These are phyloP conservation scores for Carex myosuroides DNA, from an alignment of 176 grass and related monocot genomes.

Conservation along the genomic window DNA sequence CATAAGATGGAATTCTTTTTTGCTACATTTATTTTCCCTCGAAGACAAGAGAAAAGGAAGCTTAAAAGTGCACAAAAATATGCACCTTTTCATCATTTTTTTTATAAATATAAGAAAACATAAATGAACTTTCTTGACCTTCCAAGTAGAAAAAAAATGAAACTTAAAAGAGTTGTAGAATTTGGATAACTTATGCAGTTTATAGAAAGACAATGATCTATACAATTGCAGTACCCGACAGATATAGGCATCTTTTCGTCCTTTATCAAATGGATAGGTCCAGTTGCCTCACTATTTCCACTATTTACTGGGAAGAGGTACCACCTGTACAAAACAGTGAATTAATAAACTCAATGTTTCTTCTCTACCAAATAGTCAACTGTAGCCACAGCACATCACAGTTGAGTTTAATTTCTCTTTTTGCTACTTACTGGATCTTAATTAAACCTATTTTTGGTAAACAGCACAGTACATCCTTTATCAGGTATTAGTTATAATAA, in stretches of 20 bases:
- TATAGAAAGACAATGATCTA: background rate
- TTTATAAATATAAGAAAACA: background rate
- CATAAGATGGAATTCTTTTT: background rate
- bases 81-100: background rate
- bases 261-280: constrained; percentile 70
- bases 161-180: background rate
- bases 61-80: background rate
- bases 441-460: background rate
- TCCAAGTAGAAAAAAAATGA: background rate
- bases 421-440: background rate
- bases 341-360: background rate
- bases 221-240: constrained; percentile 50
- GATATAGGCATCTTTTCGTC: constrained; percentile 52
- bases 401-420: background rate
- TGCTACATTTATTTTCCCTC: background rate
- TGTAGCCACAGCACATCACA: background rate
- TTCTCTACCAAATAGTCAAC: background rate
- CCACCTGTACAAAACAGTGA: constrained; percentile 47
- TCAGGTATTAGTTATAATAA: constrained; percentile 2
- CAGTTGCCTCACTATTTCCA: constrained; percentile 26
- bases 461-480: background rate
- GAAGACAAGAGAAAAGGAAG: background rate
- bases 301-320: constrained; percentile 49
- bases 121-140: background rate
- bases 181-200: background rate